A percentile compares a stretch with the other conserved stretches of the same genome.
phyloP scores from a whole-genome alignment of 257 asterid species.

The Gardenia jasminoides region DNA sequence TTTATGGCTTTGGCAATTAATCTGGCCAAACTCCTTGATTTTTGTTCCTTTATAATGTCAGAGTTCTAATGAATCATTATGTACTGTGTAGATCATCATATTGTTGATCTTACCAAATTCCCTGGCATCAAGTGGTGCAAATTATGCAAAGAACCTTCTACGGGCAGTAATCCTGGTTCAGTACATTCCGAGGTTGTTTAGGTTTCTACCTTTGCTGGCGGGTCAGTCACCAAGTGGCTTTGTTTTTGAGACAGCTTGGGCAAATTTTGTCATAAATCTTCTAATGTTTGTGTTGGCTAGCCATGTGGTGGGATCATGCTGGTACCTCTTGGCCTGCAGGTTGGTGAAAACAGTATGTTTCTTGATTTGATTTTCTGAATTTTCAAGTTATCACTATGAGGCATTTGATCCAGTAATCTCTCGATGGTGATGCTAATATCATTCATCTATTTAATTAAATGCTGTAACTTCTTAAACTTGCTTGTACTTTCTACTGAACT shows the following conservation, averaged over 20 bases:
- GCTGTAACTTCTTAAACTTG: not conserved
- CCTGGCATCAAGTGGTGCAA: slow-evolving; percentile 56
- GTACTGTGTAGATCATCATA: slow-evolving; percentile 55
- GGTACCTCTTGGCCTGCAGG: slow-evolving; percentile 93
- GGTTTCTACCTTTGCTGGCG: slow-evolving; percentile 69
- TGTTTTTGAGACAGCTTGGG: slow-evolving; percentile 84
- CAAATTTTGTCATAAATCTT: slow-evolving; percentile 70
- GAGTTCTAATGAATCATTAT: not conserved
- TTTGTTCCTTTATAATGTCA: not conserved
- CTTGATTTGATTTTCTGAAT: not conserved
- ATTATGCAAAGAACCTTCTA: slow-evolving; percentile 58
- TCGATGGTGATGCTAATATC: not conserved
- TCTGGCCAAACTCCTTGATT: not conserved
- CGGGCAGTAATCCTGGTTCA: slow-evolving; percentile 64
- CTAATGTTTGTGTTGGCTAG: slow-evolving; percentile 65
- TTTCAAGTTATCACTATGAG: not conserved
- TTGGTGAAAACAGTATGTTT: slow-evolving; percentile 15
- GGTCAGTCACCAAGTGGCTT: slow-evolving; percentile 81
- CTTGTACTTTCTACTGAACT: not conserved
- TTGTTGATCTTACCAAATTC: slow-evolving; percentile 50
- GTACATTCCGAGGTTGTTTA: slow-evolving; percentile 67
- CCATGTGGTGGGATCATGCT: slow-evolving; percentile 86
- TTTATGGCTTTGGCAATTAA: not conserved
- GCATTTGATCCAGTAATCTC: slow-evolving; percentile 1
- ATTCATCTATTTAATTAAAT: not conserved